phyloP scores from a whole-genome alignment of 108 stramenopile species.

The Skeletonema marinoi region DNA sequence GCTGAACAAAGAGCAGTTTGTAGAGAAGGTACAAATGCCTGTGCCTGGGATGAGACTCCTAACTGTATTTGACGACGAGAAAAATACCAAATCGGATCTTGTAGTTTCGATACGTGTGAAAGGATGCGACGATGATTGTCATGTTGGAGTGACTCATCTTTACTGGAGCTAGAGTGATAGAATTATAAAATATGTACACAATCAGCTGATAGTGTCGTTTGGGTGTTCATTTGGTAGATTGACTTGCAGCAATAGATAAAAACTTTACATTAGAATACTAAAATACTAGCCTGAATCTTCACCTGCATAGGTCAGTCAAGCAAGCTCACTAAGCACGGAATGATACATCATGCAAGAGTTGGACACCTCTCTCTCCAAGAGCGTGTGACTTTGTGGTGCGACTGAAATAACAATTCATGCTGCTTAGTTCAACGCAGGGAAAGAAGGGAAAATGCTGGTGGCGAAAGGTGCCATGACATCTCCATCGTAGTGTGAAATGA shows the following conservation, averaged over 20 bases:
- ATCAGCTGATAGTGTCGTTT: background rate
- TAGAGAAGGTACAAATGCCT: constrained; percentile 41
- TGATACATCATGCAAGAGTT: no score
- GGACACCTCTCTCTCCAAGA: no score
- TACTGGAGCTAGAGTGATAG: constrained; percentile 49
- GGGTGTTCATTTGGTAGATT: background rate
- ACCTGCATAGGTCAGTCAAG: background rate
- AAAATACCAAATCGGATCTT: constrained; percentile 54
- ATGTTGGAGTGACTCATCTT: constrained; percentile 64
- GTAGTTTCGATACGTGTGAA: constrained; percentile 67
- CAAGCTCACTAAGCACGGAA: background rate
- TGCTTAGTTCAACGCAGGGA: background rate
- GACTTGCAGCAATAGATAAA: background rate
- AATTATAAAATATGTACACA: no score
- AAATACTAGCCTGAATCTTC: background rate
- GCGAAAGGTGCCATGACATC: constrained; percentile 52
- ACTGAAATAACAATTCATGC: no score
- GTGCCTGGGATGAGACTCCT: constrained; percentile 35
- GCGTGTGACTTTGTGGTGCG: no score
- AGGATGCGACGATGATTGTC: constrained; percentile 48
- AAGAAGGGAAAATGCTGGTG: constrained; percentile 12
- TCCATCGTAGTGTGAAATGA: constrained; percentile 39
- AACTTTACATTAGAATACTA: background rate
- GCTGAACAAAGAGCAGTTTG: constrained; percentile 48
- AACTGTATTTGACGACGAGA: constrained; percentile 65